phyloP scores from a whole-genome alignment of 345 rosid species.

The Fremontodendron californicum region DNA sequence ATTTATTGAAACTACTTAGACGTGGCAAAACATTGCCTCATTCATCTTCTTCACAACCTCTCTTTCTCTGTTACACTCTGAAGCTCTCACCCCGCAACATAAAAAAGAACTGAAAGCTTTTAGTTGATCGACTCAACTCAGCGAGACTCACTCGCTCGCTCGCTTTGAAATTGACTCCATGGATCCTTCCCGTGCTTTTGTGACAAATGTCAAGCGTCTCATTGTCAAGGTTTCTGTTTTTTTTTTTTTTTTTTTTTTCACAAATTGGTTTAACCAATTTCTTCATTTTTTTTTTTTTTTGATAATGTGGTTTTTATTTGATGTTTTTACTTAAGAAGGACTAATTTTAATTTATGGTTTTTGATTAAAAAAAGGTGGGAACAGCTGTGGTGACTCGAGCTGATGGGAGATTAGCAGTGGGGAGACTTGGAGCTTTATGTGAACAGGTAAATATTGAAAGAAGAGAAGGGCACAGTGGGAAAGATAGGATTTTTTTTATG shows the following conservation, averaged over 20 bases:
- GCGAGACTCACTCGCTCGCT: neutral
- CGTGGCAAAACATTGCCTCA: slow-evolving; percentile 6
- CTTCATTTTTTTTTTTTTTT: neutral
- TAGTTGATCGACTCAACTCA: neutral
- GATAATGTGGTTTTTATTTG: neutral
- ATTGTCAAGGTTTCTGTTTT: slow-evolving; percentile 36
- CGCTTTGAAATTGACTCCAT: neutral
- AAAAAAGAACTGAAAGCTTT: neutral
- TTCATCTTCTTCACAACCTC: neutral
- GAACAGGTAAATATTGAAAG: slow-evolving; percentile 41
- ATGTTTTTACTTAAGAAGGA: neutral
- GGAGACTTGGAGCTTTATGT: slow-evolving; percentile 51
- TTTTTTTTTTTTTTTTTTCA: neutral
- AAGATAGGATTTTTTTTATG: neutral
- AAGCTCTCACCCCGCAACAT: too few species aligned
- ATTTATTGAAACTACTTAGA: neutral
- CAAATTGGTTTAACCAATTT: neutral
- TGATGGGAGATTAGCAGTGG: slow-evolving; percentile 56
- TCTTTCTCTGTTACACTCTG: neutral
- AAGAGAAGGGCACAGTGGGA: neutral
- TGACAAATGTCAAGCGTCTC: slow-evolving; percentile 47
- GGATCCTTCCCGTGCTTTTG: slow-evolving; percentile 40
- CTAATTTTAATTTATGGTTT: neutral
- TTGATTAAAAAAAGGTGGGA: slow-evolving; percentile 37
- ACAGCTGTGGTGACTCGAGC: slow-evolving; percentile 58